These are phyloP conservation scores for Flammula alnicola DNA, from an alignment of 1,284 basidiomycete genomes.

Conservation along the genomic window DNA sequence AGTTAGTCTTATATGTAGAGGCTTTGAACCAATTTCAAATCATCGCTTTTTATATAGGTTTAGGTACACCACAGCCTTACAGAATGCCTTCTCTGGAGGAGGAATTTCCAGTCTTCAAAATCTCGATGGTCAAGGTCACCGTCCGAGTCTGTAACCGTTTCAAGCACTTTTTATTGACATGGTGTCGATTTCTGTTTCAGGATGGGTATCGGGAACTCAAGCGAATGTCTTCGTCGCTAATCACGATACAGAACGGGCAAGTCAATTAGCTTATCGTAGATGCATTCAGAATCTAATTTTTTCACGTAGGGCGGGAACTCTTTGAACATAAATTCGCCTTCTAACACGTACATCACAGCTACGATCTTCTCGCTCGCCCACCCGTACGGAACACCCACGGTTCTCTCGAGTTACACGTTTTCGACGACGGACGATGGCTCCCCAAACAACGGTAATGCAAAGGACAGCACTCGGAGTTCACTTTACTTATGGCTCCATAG, in stretches of 20 bases:
- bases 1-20: slow-evolving; percentile 42
- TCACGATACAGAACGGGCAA: slow-evolving; percentile 71
- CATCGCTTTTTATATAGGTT: slow-evolving; percentile 46
- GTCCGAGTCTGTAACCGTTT: too few relatives aligned
- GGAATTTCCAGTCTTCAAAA: slow-evolving; percentile 58
- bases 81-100: slow-evolving; percentile 53
- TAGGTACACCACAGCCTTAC: slow-evolving; percentile 59
- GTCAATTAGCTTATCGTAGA: slow-evolving; percentile 15
- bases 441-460: slow-evolving; percentile 50
- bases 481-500: slow-evolving; percentile 28
- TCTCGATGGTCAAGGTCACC: slow-evolving; percentile 61
- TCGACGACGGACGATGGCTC: slow-evolving; percentile 56
- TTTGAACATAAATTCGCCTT: slow-evolving; percentile 61
- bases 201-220: slow-evolving; percentile 56
- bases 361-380: slow-evolving; percentile 69
- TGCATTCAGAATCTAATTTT: background rate
- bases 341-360: slow-evolving; percentile 65
- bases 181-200: slow-evolving; percentile 35
- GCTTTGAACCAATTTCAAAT: background rate
- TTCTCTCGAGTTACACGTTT: slow-evolving; percentile 67
- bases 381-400: slow-evolving; percentile 66
- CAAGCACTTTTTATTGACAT: too few relatives aligned
- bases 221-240: slow-evolving; percentile 74
- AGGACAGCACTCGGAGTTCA: background rate
- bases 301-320: slow-evolving; percentile 51